Base-by-base conservation (phyloP, 1,284 basidiomycete genomes). In the Stygiomarasmius scandens region DNA sequence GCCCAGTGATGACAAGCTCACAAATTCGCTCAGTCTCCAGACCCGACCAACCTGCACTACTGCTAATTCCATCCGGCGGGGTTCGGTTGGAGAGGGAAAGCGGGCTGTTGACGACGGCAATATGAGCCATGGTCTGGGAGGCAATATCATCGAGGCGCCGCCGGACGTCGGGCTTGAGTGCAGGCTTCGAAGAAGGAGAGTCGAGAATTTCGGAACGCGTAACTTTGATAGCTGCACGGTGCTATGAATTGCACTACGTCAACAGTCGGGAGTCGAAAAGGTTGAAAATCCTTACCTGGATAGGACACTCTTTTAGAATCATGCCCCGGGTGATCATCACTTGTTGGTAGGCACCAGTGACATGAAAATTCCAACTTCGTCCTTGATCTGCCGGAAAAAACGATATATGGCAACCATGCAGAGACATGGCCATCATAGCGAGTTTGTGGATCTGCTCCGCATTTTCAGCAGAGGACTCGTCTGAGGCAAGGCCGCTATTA, bases 21-120 rank as follows among this genome's bases (percentile, higher is more conserved):
- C 95, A 97, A 56, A 92, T 89, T 56, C 94, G 83, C 72, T 98
- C 95, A 1, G 93, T 93, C 78, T 98, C 96, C 36, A 98, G 83
- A 2, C 95, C 95, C 19, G 89, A 84, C 89, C 88, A 92, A 36
- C 88, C 88, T 49, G 86, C 87, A 65, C 79, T 88, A 63, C 74
- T 86, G 65, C 83, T 89, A 65, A 90, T 87, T 44, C 87, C 88
- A 70, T 89, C 89, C 11, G 89, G 89, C 14, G 89, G 84, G 1
- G 87, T 86, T 60, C 89, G 82, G 60, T 84, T 87, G 24, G 86
- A 87, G 47, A 90, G 77, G 24, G 87, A 80, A 55, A 86, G 77
- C 50, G 88, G 86, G 60, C 87, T 90, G 67, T 93, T 92, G 67
- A 92, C 90, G 63, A 98, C 93, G 14, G 93, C 88, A 63, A 99